Percentiles rank a stretch among this genome's conserved stretches.
Conservation (phyloP, 768 basidiomycete genomes). For the Tylopilus sp. region DNA sequence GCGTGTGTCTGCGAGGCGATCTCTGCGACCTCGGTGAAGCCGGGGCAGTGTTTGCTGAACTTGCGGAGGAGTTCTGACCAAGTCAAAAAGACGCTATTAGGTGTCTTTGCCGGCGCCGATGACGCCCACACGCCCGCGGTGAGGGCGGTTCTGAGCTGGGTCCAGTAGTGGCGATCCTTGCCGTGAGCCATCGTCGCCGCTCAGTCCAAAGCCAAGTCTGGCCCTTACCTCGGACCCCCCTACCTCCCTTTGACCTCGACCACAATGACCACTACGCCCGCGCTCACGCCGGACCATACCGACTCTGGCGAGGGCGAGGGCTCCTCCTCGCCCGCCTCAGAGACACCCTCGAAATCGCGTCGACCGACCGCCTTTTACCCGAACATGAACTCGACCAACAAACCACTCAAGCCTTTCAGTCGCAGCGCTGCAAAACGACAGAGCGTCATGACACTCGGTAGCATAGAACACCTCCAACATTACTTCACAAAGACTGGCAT, state of each 20-base stretch:
- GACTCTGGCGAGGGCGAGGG: conserved; percentile 44
- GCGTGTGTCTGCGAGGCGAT: conserved; percentile 66
- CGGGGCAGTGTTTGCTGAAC: conserved; percentile 79
- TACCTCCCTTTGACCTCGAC: conserved; percentile 14
- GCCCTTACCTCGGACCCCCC: neutral
- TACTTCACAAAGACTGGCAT: conserved; percentile 91
- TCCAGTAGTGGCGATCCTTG: conserved; percentile 79
- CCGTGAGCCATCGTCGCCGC: conserved; percentile 38
- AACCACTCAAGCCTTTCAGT: conserved; percentile 81
- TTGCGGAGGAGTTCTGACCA: conserved; percentile 84
- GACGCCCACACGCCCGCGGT: conserved; percentile 75
- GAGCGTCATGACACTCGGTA: conserved; percentile 92
- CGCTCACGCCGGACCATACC: conserved; percentile 62
- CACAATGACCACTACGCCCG: conserved; percentile 44
- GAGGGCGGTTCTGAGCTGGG: conserved; percentile 65
- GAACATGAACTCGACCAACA: conserved; percentile 64
- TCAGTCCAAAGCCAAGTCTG: neutral
- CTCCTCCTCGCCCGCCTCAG: conserved; percentile 26
- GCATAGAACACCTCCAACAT: conserved; percentile 93
- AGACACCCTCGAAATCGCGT: conserved; percentile 46
- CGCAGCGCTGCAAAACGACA: conserved; percentile 89
- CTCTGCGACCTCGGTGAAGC: conserved; percentile 57
- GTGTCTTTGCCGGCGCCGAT: conserved; percentile 54
- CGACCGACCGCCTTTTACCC: conserved; percentile 79
- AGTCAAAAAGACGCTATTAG: conserved; percentile 48